phyloP scores from a whole-genome alignment of 2,329 filamentous ascomycete genomes.

The Cadophora malorum region DNA sequence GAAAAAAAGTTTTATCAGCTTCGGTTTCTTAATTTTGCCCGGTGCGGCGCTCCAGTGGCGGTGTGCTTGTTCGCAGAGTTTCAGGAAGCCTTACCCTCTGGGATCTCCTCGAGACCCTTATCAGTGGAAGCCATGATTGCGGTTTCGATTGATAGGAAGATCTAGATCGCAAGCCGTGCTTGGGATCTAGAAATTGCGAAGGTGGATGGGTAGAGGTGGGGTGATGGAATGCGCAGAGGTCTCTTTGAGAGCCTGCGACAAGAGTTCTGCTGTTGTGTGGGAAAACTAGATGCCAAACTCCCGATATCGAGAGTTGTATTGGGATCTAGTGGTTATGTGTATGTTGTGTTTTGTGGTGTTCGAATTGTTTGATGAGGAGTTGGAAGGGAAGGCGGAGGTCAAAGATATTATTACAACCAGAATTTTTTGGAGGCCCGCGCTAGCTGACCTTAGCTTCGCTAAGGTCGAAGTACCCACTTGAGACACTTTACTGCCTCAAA shows the following conservation, averaged over 20 bases:
- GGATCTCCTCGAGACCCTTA: slow-evolving; percentile 98
- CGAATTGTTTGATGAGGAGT: slow-evolving; percentile 34
- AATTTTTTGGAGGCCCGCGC: slow-evolving; percentile 1
- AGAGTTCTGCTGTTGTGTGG: slow-evolving; percentile 42
- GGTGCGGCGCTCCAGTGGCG: slow-evolving; percentile 32
- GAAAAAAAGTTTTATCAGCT: slow-evolving; percentile 36
- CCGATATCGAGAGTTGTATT: slow-evolving; percentile 48
- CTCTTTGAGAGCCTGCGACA: slow-evolving; percentile 45
- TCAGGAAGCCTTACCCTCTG: slow-evolving; percentile 73
- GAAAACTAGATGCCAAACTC: slow-evolving; percentile 57
- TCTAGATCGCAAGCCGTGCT: slow-evolving; percentile 80
- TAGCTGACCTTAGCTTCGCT: neutral
- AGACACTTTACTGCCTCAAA: neutral
- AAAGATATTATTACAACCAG: slow-evolving; percentile 1
- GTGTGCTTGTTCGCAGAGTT: slow-evolving; percentile 33
- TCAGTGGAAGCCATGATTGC: slow-evolving; percentile 96
- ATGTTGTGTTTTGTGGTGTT: slow-evolving; percentile 32
- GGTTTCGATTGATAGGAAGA: slow-evolving; percentile 56
- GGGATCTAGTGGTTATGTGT: slow-evolving; percentile 42
- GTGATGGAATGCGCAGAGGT: slow-evolving; percentile 42
- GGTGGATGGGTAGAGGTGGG: slow-evolving; percentile 41
- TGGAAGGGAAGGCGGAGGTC: slow-evolving; percentile 19
- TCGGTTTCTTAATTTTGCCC: slow-evolving; percentile 24
- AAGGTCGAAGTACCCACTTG: neutral
- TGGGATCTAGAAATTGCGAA: slow-evolving; percentile 67